phyloP scores from a whole-genome alignment of 306 rosid species.

The Inga leiocalycina region DNA sequence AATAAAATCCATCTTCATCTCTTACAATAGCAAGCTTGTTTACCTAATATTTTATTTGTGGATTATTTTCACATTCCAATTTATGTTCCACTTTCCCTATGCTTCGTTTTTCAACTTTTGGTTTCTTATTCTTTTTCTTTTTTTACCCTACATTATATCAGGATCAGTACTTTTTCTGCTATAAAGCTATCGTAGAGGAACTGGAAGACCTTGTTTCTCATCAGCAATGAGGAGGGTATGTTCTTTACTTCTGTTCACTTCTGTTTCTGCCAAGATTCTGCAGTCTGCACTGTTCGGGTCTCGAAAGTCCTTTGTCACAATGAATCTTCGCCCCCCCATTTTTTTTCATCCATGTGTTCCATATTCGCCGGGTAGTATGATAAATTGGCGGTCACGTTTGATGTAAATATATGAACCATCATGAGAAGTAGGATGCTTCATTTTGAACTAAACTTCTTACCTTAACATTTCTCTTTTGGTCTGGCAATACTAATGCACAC shows the following conservation, averaged over 20 bases:
- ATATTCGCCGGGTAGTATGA: conserved; percentile 11
- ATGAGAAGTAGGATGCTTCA: conserved; percentile 35
- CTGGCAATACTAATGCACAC: conserved; percentile 13
- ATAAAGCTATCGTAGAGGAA: conserved; percentile 66
- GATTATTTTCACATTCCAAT: not conserved
- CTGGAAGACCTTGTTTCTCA: conserved; percentile 72
- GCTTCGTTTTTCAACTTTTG: conserved; percentile 8
- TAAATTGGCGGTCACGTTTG: conserved; percentile 29
- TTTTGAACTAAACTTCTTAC: conserved; percentile 26
- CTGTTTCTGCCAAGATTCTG: conserved; percentile 21
- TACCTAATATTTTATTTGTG: not conserved
- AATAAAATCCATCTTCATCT: not conserved
- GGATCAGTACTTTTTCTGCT: conserved; percentile 76
- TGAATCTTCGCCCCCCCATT: not conserved
- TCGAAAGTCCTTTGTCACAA: conserved; percentile 2
- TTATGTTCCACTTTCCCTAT: not conserved
- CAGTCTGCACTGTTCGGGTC: not conserved
- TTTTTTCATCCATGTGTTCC: conserved; percentile 4
- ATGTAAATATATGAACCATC: conserved; percentile 23
- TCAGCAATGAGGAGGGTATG: conserved; percentile 43
- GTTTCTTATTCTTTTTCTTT: not conserved
- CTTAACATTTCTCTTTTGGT: conserved; percentile 26
- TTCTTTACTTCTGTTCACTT: conserved; percentile 10
- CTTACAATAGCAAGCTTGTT: not conserved
- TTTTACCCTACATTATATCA: conserved; percentile 28